Evolutionary conservation across 768 basidiomycete species (phyloP).

Genomic region (Naganishia vaughanmartiniae): DNA sequence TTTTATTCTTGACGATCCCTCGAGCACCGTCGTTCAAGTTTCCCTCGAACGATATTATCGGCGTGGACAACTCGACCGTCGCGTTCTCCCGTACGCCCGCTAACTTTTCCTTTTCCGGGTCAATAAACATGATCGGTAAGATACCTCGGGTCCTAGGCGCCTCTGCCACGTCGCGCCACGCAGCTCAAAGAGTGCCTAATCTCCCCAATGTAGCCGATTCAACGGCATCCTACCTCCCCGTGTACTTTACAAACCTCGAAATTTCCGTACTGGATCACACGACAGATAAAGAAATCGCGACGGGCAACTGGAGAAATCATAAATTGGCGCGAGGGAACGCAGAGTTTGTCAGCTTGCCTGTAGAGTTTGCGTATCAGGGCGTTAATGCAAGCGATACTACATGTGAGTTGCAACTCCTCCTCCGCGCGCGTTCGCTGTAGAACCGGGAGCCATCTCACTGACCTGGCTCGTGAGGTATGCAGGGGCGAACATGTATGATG

Average conservation of each 20-base stretch:
- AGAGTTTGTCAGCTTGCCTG: conserved; percentile 66
- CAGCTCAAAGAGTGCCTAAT: neutral
- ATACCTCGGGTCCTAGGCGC: neutral
- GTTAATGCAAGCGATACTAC: conserved; percentile 77
- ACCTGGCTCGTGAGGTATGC: neutral
- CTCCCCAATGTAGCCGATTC: conserved; percentile 60
- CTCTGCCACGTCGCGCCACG: neutral
- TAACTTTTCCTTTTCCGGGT: conserved; percentile 84
- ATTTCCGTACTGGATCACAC: conserved; percentile 70
- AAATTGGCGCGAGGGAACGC: conserved; percentile 68
- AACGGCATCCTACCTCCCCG: conserved; percentile 68
- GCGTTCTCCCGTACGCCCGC: conserved; percentile 74
- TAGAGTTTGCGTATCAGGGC: conserved; percentile 79
- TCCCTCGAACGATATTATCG: conserved; percentile 62
- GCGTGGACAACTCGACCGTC: conserved; percentile 52
- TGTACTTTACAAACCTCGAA: conserved; percentile 66
- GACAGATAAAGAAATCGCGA: conserved; percentile 65
- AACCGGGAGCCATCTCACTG: neutral
- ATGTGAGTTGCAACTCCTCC: conserved; percentile 58
- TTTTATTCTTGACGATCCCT: conserved; percentile 76
- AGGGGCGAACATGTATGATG: conserved; percentile 50
- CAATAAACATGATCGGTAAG: conserved; percentile 64
- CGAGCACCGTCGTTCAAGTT: conserved; percentile 73
- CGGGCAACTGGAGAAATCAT: conserved; percentile 62
- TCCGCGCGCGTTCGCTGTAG: too few relatives aligned